These are phyloP conservation scores for Zychaea mexicana DNA, from an alignment of 371 early-diverging fungal genomes.

Conservation along the genomic window DNA sequence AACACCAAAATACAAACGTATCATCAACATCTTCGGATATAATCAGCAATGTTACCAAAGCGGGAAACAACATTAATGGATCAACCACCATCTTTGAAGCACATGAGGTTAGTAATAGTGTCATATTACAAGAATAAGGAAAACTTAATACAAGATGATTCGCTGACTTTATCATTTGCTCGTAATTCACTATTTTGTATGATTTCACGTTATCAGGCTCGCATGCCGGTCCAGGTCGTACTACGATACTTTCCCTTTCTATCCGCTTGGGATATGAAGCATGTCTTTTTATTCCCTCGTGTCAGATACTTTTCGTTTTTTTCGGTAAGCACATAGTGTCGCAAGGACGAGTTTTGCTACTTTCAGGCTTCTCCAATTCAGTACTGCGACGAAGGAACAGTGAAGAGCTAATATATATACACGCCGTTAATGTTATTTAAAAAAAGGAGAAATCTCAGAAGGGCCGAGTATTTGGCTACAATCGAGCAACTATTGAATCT, in stretches of 20 bases:
- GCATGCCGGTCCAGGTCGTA: conserved; percentile 50
- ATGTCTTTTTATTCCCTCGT: conserved; percentile 50
- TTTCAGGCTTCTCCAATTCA: no score
- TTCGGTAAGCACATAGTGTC: conserved; percentile 39
- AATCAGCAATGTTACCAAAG: neutral
- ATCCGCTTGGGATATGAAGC: conserved; percentile 60
- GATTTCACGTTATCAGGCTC: conserved; percentile 13
- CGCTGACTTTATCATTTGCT: no score
- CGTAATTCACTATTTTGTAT: no score
- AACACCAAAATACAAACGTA: neutral
- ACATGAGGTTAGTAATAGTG: no score
- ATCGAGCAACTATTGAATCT: conserved; percentile 39
- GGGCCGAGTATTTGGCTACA: conserved; percentile 47
- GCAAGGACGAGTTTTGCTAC: no score
- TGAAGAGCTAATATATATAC: neutral
- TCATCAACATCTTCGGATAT: neutral
- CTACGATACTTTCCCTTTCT: conserved; percentile 51
- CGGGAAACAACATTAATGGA: neutral
- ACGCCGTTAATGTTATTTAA: neutral
- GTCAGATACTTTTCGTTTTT: conserved; percentile 56
- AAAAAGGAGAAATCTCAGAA: conserved; percentile 36
- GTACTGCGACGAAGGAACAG: no score
- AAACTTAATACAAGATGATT: no score
- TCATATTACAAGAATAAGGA: no score
- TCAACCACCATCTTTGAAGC: conserved; percentile 35